Conservation (phyloP, 2,329 filamentous ascomycete genomes). For the Penicillium sp. region DNA sequence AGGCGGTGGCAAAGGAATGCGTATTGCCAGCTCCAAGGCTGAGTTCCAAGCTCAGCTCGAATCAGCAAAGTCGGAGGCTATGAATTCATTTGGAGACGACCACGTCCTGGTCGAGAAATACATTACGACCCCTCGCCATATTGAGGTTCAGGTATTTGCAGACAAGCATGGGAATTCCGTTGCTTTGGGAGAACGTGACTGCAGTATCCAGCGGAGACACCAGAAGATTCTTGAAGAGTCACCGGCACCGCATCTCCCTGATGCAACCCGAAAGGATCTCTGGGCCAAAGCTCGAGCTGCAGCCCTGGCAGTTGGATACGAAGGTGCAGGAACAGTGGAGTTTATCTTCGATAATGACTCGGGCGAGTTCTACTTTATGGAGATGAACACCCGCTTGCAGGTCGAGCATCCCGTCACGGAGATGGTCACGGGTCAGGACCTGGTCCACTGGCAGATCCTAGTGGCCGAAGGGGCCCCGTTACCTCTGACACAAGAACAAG, state of each 20-base stretch:
- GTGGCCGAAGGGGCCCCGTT: conserved; percentile 72
- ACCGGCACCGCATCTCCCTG: conserved; percentile 61
- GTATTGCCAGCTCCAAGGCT: conserved; percentile 57
- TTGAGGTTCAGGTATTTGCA: conserved; percentile 67
- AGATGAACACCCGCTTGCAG: conserved; percentile 79
- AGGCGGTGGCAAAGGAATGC: conserved; percentile 67
- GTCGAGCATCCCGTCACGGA: conserved; percentile 96
- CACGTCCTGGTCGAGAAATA: conserved; percentile 68
- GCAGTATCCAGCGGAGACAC: conserved; percentile 64
- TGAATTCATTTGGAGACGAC: conserved; percentile 64
- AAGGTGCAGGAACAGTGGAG: conserved; percentile 66
- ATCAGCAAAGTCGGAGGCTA: conserved; percentile 64
- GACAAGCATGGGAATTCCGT: conserved; percentile 65
- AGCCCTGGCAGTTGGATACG: conserved; percentile 62
- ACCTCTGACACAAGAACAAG: conserved; percentile 63
- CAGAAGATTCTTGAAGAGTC: conserved; percentile 68
- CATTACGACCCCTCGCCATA: conserved; percentile 64
- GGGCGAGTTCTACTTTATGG: conserved; percentile 68
- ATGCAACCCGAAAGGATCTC: conserved; percentile 60
- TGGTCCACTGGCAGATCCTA: conserved; percentile 94
- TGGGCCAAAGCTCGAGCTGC: conserved; percentile 65
- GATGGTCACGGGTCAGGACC: conserved; percentile 70
- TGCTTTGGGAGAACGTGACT: conserved; percentile 64
- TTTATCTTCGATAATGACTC: conserved; percentile 69
- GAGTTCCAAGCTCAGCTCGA: conserved; percentile 61